Conservation (phyloP, 306 rosid genomes). For the Prosopis cineraria region DNA sequence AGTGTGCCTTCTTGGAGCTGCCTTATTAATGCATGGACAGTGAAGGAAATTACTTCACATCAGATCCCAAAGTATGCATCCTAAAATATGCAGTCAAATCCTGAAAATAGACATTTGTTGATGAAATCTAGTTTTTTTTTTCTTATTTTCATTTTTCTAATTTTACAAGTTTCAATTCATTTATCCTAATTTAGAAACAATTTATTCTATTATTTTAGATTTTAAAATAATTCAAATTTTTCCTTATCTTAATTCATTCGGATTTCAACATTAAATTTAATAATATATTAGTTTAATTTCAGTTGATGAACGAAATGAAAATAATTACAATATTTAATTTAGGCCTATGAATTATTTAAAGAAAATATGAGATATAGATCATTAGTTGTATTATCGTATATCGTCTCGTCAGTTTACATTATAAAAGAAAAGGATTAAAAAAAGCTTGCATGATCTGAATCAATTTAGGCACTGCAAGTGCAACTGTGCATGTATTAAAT, state of each 20-base stretch:
- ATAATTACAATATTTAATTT: too few species aligned
- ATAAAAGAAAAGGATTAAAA: too few species aligned
- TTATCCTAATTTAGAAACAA: not conserved
- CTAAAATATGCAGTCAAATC: not conserved
- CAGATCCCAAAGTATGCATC: not conserved
- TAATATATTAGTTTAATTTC: too few species aligned
- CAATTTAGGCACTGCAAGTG: not conserved
- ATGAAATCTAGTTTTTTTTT: not conserved
- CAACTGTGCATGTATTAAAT: not conserved
- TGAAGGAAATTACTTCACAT: not conserved
- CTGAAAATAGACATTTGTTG: not conserved
- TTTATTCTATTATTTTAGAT: not conserved
- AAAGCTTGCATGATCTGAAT: not conserved
- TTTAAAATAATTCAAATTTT: not conserved
- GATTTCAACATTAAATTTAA: too few species aligned
- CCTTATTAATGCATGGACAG: not conserved
- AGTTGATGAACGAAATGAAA: not conserved
- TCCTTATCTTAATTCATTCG: not conserved
- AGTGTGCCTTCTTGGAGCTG: not conserved
- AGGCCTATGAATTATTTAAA: too few species aligned
- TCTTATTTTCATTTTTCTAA: not conserved
- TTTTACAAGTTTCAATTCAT: not conserved
- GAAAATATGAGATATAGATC: too few species aligned
- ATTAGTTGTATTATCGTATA: too few species aligned
- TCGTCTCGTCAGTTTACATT: too few species aligned